Evolutionary conservation across 306 rosid species (phyloP).

Genomic region (Crataegus laevigata): DNA sequence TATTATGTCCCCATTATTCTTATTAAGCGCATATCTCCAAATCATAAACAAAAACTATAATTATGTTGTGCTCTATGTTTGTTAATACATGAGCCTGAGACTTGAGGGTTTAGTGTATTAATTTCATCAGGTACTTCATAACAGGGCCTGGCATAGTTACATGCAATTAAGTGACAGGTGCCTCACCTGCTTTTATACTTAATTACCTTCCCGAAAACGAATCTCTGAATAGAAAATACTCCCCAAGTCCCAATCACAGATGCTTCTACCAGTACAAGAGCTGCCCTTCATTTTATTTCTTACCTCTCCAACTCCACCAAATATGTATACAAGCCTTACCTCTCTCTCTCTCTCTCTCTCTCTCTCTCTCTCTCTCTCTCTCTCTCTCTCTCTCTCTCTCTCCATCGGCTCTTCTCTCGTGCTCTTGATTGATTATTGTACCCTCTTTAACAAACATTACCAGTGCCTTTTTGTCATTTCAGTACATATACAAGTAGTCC

Average conservation of each 20-base stretch:
- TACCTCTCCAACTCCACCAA: constrained; percentile 12
- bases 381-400: no score
- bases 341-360: background rate
- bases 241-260: constrained; percentile 10
- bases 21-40: no score
- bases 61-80: no score
- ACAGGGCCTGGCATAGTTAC: background rate
- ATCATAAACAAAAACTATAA: no score
- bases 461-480: constrained; percentile 23
- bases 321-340: constrained; percentile 24
- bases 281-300: background rate
- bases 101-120: background rate
- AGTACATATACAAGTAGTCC: no score
- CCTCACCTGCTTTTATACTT: constrained; percentile 4
- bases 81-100: no score
- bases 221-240: constrained; percentile 18
- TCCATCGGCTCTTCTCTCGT: constrained; percentile 32
- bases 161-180: constrained; percentile 4
- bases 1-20: no score
- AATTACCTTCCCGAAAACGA: constrained; percentile 18
- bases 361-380: constrained; percentile 7
- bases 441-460: constrained; percentile 46
- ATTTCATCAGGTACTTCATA: background rate
- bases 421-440: constrained; percentile 34
- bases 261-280: background rate